Conservation (phyloP, 2,329 filamentous ascomycete species). For the Ophidiomyces ophidiicola region DNA sequence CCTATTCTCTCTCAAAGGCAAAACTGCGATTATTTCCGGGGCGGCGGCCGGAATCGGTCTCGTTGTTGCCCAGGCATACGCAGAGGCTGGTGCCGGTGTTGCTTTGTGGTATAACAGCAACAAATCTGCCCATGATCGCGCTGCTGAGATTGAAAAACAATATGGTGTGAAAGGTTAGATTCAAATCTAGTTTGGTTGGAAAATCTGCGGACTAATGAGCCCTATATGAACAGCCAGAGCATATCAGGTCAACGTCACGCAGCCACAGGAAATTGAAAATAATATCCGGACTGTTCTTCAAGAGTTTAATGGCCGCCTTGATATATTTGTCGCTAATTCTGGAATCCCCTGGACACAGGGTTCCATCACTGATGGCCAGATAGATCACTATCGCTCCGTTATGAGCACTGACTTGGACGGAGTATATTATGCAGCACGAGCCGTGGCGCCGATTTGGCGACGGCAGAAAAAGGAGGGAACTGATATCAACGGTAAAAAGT, state of each 20-base stretch:
- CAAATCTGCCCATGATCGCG: conserved; percentile 49
- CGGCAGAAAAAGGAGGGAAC: conserved; percentile 57
- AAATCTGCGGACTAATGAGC: conserved; percentile 21
- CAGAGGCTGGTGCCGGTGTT: conserved; percentile 60
- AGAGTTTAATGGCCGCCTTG: conserved; percentile 63
- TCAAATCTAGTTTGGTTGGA: background rate
- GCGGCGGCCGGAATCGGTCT: conserved; percentile 59
- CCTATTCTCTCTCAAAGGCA: conserved; percentile 57
- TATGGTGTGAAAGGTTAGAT: conserved; percentile 53
- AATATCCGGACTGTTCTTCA: conserved; percentile 34
- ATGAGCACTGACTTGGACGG: conserved; percentile 62
- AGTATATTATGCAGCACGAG: conserved; percentile 63
- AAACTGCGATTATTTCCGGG: conserved; percentile 58
- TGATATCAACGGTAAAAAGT: conserved; percentile 48
- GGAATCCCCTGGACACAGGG: conserved; percentile 63
- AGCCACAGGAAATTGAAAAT: conserved; percentile 32
- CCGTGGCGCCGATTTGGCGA: conserved; percentile 57
- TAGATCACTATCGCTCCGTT: conserved; percentile 55
- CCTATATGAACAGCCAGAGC: conserved; percentile 30
- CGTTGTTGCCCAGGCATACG: conserved; percentile 50
- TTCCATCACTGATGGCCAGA: conserved; percentile 51
- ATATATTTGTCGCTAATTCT: conserved; percentile 68
- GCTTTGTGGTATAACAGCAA: conserved; percentile 63
- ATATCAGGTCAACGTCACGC: conserved; percentile 39
- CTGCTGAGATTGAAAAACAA: conserved; percentile 50